Percentiles rank a stretch among this genome's conserved stretches.
These are phyloP conservation scores for Leccinum fuscescens DNA, from an alignment of 1,284 basidiomycete genomes.

Conservation along the genomic window DNA sequence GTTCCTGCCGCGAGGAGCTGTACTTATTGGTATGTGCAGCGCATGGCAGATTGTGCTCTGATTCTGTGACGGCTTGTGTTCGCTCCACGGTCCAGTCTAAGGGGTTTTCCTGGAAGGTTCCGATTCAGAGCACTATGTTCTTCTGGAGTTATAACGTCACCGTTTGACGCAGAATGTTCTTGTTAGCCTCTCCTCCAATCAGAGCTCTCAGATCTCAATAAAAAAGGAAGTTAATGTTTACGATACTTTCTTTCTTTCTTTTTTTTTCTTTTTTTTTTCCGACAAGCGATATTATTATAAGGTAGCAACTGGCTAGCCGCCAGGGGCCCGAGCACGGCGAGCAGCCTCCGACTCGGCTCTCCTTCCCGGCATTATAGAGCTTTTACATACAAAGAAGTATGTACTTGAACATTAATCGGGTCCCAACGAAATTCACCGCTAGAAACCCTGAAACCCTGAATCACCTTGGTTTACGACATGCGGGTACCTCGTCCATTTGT, in stretches of 20 bases:
- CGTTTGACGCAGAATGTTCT: too few species aligned
- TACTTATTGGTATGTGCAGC: conserved; percentile 12
- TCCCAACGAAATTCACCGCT: not conserved
- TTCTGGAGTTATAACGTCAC: too few species aligned
- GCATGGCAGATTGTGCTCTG: conserved; percentile 1
- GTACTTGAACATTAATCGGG: not conserved
- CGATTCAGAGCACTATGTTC: conserved; percentile 44
- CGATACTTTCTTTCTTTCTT: too few species aligned
- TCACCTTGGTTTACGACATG: too few species aligned
- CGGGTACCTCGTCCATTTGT: conserved; percentile 24
- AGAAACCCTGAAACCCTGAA: not conserved
- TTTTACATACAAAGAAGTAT: not conserved
- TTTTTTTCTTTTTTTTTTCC: too few species aligned
- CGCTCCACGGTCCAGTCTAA: conserved; percentile 34
- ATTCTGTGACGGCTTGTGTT: conserved; percentile 47
- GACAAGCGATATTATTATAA: too few species aligned
- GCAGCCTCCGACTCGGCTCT: not conserved
- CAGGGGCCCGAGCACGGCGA: too few species aligned
- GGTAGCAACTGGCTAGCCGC: too few species aligned
- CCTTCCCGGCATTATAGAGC: not conserved
- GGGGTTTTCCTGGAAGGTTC: conserved; percentile 74
- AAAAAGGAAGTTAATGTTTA: too few species aligned
- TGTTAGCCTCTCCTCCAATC: too few species aligned
- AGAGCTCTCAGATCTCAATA: too few species aligned
- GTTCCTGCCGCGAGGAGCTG: conserved; percentile 58